These are phyloP conservation scores for Isoetes engelmannii DNA, from an alignment of 83 land plant species.

Conservation along the genomic window DNA sequence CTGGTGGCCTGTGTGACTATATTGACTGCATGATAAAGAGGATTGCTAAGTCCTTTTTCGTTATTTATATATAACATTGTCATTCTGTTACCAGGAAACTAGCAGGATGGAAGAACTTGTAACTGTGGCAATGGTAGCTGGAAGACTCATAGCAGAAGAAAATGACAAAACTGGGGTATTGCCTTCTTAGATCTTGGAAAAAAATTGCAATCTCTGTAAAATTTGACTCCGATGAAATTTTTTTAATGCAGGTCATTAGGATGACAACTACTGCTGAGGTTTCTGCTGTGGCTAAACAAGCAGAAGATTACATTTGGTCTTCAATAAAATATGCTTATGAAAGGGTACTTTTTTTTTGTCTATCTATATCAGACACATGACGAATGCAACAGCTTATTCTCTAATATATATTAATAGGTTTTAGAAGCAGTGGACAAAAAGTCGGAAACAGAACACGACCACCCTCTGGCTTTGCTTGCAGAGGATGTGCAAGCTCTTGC, in stretches of 20 bases:
- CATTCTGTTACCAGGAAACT: conserved; percentile 24
- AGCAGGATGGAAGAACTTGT: conserved; percentile 40
- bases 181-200: neutral
- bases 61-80: neutral
- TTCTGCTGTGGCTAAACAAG: conserved; percentile 50
- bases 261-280: conserved; percentile 22
- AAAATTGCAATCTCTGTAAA: neutral
- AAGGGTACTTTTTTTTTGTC: conserved; percentile 39
- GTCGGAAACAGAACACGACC: conserved; percentile 46
- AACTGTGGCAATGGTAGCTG: conserved; percentile 43
- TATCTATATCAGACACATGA: neutral
- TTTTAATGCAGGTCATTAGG: conserved; percentile 33
- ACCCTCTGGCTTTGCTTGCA: conserved; percentile 72
- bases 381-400: neutral
- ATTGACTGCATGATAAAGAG: neutral
- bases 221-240: neutral
- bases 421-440: conserved; percentile 50
- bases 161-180: conserved; percentile 39
- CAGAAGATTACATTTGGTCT: conserved; percentile 54
- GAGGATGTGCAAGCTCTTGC: conserved; percentile 60
- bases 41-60: neutral
- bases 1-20: no score
- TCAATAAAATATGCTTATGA: conserved; percentile 52
- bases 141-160: conserved; percentile 57
- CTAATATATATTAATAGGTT: conserved; percentile 28